Base-by-base conservation (phyloP, 1,284 basidiomycete genomes). In the Mrakiaceae sp. region DNA sequence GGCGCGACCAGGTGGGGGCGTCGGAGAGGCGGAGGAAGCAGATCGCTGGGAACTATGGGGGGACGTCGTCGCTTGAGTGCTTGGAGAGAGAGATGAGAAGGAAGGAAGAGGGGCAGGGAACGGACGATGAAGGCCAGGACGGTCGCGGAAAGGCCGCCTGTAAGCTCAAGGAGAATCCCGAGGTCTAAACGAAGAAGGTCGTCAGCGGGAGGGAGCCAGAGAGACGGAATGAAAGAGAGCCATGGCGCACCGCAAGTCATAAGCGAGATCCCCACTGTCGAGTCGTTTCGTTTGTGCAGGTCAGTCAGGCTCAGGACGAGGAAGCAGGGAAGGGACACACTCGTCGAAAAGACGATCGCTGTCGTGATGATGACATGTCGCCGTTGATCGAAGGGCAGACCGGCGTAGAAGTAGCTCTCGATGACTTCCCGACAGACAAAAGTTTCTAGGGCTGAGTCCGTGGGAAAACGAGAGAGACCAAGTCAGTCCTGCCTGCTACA, bases 111-210 rank as follows among this genome's bases (percentile, higher is more conserved):
- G 2, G 44, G 11, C 1, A 49, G 7, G 1, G 8, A 10, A 73
- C 75, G 75, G 67, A 80, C 81, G 70, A 98, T 92, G 79, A 88
- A 98, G 0, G 95, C 95, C 16, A 98, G 82, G 0, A 92, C 87
- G 0, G 93, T 96, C 0, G 95, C 95, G 42, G 90, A 92, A 16
- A 94, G 83, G 1, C 95, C 95, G 11, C 96, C 96, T 0, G 94
- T 96, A 60, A 99, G 88, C 78, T 98, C 96, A 50, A 99, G 85
- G 77, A 97, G 96, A 50, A 98, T 87, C 48, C 96, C 96, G 11
- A 99, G 82, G 76, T 99, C 65, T 63, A 16, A 0, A 46, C 9
- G 43, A 53, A 43, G 16, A 43, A 4, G 11, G 48, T 14, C n/a
- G 40, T 16, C 16, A 56, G 54, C 6, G 27, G 27, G 27, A 27